These are phyloP conservation scores for Coccinonectria pachysandricola DNA, from an alignment of 2,329 filamentous ascomycete genomes.

Conservation along the genomic window DNA sequence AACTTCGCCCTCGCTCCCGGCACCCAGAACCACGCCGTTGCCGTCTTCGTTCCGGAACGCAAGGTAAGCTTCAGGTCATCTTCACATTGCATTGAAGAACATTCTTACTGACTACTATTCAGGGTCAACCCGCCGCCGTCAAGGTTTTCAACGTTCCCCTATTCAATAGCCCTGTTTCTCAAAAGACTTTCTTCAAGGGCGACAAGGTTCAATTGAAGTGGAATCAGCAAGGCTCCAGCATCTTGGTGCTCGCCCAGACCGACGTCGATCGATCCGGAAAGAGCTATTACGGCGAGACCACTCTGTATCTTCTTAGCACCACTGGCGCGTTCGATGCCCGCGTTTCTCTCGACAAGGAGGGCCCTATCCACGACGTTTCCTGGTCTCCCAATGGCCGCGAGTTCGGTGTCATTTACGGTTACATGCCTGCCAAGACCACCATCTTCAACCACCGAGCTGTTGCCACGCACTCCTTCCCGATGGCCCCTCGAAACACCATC, in stretches of 20 bases:
- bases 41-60: conserved; percentile 89
- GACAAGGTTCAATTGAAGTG: conserved; percentile 99
- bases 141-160: conserved; percentile 91
- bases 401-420: conserved; percentile 95
- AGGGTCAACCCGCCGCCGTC: conserved; percentile 89
- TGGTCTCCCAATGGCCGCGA: conserved; percentile 98
- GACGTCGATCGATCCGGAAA: conserved; percentile 98
- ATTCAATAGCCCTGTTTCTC: conserved; percentile 73
- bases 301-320: conserved; percentile 85
- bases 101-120: conserved; percentile 8
- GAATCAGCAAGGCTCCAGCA: conserved; percentile 83
- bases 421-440: conserved; percentile 98
- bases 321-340: conserved; percentile 88
- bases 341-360: conserved; percentile 88
- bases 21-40: conserved; percentile 73
- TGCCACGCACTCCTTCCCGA: conserved; percentile 72
- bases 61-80: conserved; percentile 49
- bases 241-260: conserved; percentile 93
- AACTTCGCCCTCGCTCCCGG: conserved; percentile 88
- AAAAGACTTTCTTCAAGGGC: conserved; percentile 99
- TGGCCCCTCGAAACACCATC: conserved; percentile 88
- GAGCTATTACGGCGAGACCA: conserved; percentile 98
- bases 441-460: conserved; percentile 90
- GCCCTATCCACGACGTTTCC: conserved; percentile 94
- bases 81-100: background rate